Evolutionary conservation across 2,329 filamentous ascomycete species (phyloP).

Genomic region (Aspergillus persii): DNA sequence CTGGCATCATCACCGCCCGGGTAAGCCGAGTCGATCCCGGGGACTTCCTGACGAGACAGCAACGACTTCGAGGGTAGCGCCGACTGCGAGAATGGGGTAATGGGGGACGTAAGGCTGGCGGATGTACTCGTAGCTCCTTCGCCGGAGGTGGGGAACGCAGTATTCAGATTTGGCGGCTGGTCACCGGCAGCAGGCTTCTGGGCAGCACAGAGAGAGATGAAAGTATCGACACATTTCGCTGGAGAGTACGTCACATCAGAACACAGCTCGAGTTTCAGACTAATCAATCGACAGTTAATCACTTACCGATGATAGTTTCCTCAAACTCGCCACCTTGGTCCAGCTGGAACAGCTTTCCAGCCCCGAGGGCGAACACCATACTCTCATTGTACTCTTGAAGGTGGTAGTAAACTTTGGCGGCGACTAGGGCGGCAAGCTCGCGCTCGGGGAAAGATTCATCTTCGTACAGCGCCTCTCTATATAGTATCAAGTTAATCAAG

Average conservation of each 20-base stretch:
- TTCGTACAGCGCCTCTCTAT: conserved; percentile 93
- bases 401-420: conserved; percentile 98
- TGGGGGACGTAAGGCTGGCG: conserved; percentile 74
- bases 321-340: conserved; percentile 92
- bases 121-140: conserved; percentile 65
- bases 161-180: conserved; percentile 68
- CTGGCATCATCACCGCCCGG: conserved; percentile 57
- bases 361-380: conserved; percentile 95
- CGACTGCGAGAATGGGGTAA: conserved; percentile 92
- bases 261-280: not conserved
- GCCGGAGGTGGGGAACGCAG: conserved; percentile 68
- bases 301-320: conserved; percentile 87
- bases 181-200: conserved; percentile 52
- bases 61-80: conserved; percentile 91
- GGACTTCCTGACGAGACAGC: conserved; percentile 75
- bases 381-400: conserved; percentile 98
- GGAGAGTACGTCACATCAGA: conserved; percentile 9
- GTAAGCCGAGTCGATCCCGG: conserved; percentile 54
- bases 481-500: conserved; percentile 15
- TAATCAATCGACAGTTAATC: not conserved
- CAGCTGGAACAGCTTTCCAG: conserved; percentile 91
- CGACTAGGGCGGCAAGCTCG: conserved; percentile 87
- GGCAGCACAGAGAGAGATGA: conserved; percentile 75
- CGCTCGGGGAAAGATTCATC: conserved; percentile 92
- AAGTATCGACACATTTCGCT: conserved; percentile 96